phyloP scores from a whole-genome alignment of 768 basidiomycete genomes.

The Stropharia rugosoannulata region DNA sequence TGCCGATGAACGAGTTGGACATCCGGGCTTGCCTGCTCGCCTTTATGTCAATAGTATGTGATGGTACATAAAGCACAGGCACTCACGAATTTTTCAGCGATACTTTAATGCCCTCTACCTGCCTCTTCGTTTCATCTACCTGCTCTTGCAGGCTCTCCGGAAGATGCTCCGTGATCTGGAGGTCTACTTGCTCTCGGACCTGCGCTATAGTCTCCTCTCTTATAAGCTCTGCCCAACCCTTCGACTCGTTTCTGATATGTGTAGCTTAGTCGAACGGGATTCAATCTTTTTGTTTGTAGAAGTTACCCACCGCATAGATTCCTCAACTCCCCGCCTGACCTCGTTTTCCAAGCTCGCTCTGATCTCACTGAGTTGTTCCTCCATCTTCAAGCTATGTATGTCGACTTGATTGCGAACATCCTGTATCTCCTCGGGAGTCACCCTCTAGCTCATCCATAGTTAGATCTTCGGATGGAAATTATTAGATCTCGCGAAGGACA shows the following conservation, averaged over 20 bases:
- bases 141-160: constrained; percentile 47
- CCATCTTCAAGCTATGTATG: constrained; percentile 15
- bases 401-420: constrained; percentile 18
- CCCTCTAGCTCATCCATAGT: constrained; percentile 5
- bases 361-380: constrained; percentile 10
- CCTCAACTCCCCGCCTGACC: constrained; percentile 16
- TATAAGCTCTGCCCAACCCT: constrained; percentile 35
- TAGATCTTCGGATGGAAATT: not conserved
- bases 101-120: constrained; percentile 41
- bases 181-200: constrained; percentile 44
- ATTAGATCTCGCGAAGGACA: not conserved
- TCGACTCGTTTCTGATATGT: constrained; percentile 14
- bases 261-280: not conserved
- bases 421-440: constrained; percentile 14
- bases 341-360: constrained; percentile 13
- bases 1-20: constrained; percentile 43
- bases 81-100: constrained; percentile 57
- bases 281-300: no score
- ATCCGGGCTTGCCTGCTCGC: constrained; percentile 44
- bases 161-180: constrained; percentile 47
- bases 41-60: not conserved
- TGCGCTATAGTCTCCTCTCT: constrained; percentile 39
- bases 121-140: constrained; percentile 38
- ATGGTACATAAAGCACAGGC: not conserved
- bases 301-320: constrained; percentile 2